Conservation (phyloP, 345 rosid genomes). For the Atalantia buxifolia region DNA sequence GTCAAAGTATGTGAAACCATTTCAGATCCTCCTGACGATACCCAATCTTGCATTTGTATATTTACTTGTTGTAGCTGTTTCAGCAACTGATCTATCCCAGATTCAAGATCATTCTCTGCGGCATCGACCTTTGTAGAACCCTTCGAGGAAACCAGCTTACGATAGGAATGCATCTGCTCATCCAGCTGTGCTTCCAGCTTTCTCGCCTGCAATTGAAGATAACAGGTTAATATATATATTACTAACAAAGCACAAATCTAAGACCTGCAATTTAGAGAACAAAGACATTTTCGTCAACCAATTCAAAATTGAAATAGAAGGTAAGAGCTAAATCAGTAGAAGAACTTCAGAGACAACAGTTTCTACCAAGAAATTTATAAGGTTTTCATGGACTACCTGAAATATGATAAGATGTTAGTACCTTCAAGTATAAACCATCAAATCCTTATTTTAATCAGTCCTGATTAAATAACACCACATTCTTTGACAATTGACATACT, state of each 20-base stretch:
- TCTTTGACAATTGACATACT: neutral
- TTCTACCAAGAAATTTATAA: neutral
- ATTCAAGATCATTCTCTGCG: slow-evolving; percentile 71
- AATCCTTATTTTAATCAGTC: neutral
- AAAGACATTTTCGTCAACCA: neutral
- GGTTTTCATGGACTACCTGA: neutral
- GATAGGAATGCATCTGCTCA: slow-evolving; percentile 89
- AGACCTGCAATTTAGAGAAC: neutral
- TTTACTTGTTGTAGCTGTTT: slow-evolving; percentile 84
- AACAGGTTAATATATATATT: neutral
- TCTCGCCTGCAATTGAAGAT: slow-evolving; percentile 60
- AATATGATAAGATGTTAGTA: neutral
- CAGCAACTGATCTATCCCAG: slow-evolving; percentile 62
- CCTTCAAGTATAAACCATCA: neutral
- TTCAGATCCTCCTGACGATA: slow-evolving; percentile 93
- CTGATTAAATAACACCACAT: neutral
- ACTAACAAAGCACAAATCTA: neutral
- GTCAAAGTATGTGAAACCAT: slow-evolving; percentile 98
- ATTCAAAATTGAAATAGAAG: neutral
- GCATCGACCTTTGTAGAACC: slow-evolving; percentile 56
- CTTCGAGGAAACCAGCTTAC: slow-evolving; percentile 77
- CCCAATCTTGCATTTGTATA: slow-evolving; percentile 94
- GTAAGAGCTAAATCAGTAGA: neutral
- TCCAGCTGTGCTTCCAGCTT: slow-evolving; percentile 97
- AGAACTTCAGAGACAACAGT: neutral